Evolutionary conservation across 1,139 yeast species (phyloP).

Genomic region (Suhomyces bribrorum): DNA sequence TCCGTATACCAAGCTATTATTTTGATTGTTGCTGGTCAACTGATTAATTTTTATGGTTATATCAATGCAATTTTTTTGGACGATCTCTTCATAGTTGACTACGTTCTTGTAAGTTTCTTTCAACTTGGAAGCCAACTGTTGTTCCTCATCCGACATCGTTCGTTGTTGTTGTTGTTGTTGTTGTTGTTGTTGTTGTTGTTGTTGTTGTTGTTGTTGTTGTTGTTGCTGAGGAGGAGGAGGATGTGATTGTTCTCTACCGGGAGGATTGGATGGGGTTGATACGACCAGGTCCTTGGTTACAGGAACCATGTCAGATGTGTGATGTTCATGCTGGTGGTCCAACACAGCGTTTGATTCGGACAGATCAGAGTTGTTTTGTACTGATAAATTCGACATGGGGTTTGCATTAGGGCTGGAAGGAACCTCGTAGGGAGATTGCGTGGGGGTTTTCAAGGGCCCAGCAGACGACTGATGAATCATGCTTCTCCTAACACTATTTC

Average conservation of each 20-base stretch:
- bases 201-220: constrained; percentile 10
- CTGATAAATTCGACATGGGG: constrained; percentile 28
- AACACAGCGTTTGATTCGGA: constrained; percentile 36
- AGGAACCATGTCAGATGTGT: constrained; percentile 4
- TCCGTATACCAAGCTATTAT: constrained; percentile 20
- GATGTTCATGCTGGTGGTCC: constrained; percentile 9
- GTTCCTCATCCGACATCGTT: constrained; percentile 64
- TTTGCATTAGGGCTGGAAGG: constrained; percentile 44
- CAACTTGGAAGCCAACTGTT: constrained; percentile 64
- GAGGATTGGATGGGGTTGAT: constrained; percentile 11
- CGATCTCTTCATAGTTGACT: constrained; percentile 64
- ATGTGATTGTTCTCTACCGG: background rate
- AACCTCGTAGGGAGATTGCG: constrained; percentile 45
- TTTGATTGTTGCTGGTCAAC: constrained; percentile 31
- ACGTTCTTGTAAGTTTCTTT: constrained; percentile 75
- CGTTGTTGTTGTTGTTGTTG: constrained; percentile 19
- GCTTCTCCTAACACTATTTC: constrained; percentile 13
- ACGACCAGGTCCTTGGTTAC: constrained; percentile 11
- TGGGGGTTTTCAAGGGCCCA: constrained; percentile 36
- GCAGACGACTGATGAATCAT: constrained; percentile 13
- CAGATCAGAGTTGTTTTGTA: constrained; percentile 44
- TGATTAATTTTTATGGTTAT: constrained; percentile 53
- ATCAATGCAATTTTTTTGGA: constrained; percentile 66
- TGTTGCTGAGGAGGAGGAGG: constrained; percentile 10
- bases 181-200: constrained; percentile 17